phyloP scores from a whole-genome alignment of 441 rosid species.

The Populus hybrid region DNA sequence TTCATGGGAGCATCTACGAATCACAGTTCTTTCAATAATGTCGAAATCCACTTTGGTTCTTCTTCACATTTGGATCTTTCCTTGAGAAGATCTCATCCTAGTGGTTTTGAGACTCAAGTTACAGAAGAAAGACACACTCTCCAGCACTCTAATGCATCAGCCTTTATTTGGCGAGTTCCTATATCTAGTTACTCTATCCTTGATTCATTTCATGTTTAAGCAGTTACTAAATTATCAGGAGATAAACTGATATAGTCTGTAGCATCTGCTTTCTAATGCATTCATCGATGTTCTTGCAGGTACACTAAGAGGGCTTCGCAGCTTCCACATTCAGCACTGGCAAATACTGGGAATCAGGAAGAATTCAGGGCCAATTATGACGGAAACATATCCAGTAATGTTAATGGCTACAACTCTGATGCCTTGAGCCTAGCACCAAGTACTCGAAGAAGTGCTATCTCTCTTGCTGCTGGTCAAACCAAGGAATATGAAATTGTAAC shows the following conservation, averaged over 20 bases:
- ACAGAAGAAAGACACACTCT: conserved; percentile 47
- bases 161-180: conserved; percentile 65
- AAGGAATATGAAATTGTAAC: conserved; percentile 40
- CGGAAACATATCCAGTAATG: conserved; percentile 27
- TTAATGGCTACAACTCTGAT: conserved; percentile 26
- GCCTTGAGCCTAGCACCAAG: conserved; percentile 36
- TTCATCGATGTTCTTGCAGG: conserved; percentile 37
- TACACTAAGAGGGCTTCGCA: conserved; percentile 49
- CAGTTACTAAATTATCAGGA: neutral
- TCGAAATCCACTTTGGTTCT: conserved; percentile 37
- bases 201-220: neutral
- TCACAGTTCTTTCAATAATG: conserved; percentile 28
- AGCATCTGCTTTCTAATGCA: neutral
- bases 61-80: conserved; percentile 66
- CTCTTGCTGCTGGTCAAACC: conserved; percentile 33
- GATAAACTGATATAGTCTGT: neutral
- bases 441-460: conserved; percentile 39
- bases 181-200: neutral
- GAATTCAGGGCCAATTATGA: conserved; percentile 35
- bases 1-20: conserved; percentile 65
- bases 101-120: conserved; percentile 36
- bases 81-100: conserved; percentile 48
- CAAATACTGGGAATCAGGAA: conserved; percentile 29
- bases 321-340: conserved; percentile 31
- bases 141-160: conserved; percentile 71